These are phyloP conservation scores for Cardamine chenopodiifolia DNA, from an alignment of 345 rosid species.

Conservation along the genomic window DNA sequence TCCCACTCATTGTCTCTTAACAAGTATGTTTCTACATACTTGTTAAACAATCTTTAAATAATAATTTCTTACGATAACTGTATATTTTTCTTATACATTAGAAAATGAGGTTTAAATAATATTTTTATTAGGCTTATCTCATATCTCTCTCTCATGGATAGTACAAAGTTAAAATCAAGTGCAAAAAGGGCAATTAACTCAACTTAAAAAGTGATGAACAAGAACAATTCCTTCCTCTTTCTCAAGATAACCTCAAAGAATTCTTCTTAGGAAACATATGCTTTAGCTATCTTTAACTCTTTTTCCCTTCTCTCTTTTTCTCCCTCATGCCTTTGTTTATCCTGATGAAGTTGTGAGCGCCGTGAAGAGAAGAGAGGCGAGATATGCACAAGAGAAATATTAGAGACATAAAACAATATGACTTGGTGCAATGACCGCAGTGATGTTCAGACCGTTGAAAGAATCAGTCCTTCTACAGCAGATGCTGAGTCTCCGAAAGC, in stretches of 20 bases:
- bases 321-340: conserved; percentile 42
- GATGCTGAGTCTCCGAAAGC: conserved; percentile 33
- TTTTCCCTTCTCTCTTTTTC: conserved; percentile 17
- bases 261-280: conserved; percentile 48
- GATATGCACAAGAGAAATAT: conserved; percentile 46
- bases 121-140: conserved; percentile 8
- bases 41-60: conserved; percentile 24
- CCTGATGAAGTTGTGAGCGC: conserved; percentile 43
- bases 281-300: conserved; percentile 42
- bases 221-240: conserved; percentile 63
- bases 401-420: conserved; percentile 48
- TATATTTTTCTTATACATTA: conserved; percentile 1
- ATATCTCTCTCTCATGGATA: conserved; percentile 35
- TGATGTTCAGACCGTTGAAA: conserved; percentile 65
- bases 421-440: conserved; percentile 92
- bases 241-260: conserved; percentile 50
- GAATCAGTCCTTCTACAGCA: conserved; percentile 41
- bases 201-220: conserved; percentile 52
- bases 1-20: conserved; percentile 35
- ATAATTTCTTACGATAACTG: conserved; percentile 2
- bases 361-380: conserved; percentile 38
- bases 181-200: conserved; percentile 35
- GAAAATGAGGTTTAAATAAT: conserved; percentile 23
- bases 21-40: conserved; percentile 35
- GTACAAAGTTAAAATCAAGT: conserved; percentile 38